Percentiles rank a stretch among this genome's conserved stretches.
Conservation (phyloP, 345 rosid genomes). For the Pistacia atlantica region DNA sequence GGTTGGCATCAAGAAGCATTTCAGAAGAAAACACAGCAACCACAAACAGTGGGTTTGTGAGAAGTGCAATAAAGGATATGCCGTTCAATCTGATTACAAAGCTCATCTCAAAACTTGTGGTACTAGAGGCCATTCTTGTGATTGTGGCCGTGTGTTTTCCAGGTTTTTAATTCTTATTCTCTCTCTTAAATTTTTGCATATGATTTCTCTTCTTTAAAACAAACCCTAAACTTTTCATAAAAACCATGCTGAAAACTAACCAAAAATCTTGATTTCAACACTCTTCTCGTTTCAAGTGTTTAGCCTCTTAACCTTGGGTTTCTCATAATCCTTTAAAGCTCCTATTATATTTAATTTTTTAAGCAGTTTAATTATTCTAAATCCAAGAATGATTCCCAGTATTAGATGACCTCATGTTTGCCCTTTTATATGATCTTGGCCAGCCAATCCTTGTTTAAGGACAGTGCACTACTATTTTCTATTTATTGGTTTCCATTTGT, state of each 20-base stretch:
- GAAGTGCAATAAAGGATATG: conserved; percentile 77
- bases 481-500: conserved; percentile 22
- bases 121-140: conserved; percentile 86
- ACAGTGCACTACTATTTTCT: conserved; percentile 25
- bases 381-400: conserved; percentile 39
- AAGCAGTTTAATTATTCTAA: conserved; percentile 9
- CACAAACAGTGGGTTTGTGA: conserved; percentile 85
- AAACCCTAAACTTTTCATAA: conserved; percentile 12
- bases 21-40: conserved; percentile 75
- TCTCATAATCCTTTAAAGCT: background rate
- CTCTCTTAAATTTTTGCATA: background rate
- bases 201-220: background rate
- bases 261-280: background rate
- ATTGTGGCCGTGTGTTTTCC: conserved; percentile 93
- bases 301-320: conserved; percentile 1
- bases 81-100: conserved; percentile 88
- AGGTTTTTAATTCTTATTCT: conserved; percentile 38
- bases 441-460: conserved; percentile 19
- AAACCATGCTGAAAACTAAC: background rate
- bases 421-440: conserved; percentile 20
- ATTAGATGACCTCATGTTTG: conserved; percentile 25
- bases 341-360: background rate
- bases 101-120: conserved; percentile 93
- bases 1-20: conserved; percentile 83
- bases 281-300: background rate